Base-by-base conservation (phyloP, 129 eudicot genomes). In the Chrysanthemum lavandulifolium region DNA sequence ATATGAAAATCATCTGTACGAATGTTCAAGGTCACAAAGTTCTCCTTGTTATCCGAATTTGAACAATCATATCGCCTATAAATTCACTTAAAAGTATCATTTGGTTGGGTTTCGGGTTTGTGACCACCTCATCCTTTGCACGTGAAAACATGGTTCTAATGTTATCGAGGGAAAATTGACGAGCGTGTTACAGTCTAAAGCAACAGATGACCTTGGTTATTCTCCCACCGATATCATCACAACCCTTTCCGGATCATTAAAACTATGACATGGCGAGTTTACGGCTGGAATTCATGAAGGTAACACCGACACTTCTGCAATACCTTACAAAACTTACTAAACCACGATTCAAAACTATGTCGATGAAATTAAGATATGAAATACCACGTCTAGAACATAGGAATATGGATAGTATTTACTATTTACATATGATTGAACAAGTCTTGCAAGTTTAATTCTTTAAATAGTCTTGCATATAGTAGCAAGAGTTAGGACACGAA, bases 271-370 rank as follows among this genome's bases (percentile, higher is more conserved):
- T 94, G 97, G 85, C 99, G 99, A 94, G 77, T 94, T 82, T 75
- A n/a, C n/a, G n/a, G n/a, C 72, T 94, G 75, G 99, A 94, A 71
- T 90, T 94, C 75, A 90, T 94, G 99, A 94, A 94, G 99, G 99
- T 94, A 84, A 73, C 70, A 31, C 2, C 16, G 68, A 52, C 16
- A 53, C 16, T 31, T 21, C 53, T 51, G 16, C n/a, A 25, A 45
- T 23, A 6, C 40, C 13, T 31, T 27, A 29, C 56, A 15, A 36
- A 10, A 40, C 21, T 0, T 13, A 7, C 47, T 40, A 1, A 40
- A 40, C 47, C 47, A 40, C 1, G 10, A 40, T 40, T 40, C 47
- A 40, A 40, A 40, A 6, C 1, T 40, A 6, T 40, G 2, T 40
- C 0, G 10, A 40, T 7, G 19, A 45, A 36, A 65, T 16, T 7